Conservation (phyloP, 2,329 filamentous ascomycete species). For the Ophiostoma novo-ulmi region DNA sequence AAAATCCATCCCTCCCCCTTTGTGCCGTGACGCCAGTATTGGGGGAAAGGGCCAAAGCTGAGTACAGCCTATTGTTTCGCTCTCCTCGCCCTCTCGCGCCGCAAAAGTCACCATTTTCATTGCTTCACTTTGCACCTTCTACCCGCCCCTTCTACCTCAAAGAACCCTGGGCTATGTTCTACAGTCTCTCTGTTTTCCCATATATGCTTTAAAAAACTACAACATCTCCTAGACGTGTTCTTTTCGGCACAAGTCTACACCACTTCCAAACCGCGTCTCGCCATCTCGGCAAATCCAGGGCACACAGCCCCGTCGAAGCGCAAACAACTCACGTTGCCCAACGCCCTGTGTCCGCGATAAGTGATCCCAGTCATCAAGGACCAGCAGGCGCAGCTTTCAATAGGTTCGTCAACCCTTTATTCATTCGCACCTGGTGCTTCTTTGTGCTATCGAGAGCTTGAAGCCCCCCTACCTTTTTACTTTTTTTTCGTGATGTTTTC, state of each 20-base stretch:
- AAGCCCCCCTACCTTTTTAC: not conserved
- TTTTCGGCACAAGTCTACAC: not conserved
- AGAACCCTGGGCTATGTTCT: not conserved
- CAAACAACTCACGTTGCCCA: not conserved
- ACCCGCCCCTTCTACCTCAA: not conserved
- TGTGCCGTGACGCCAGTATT: conserved; percentile 26
- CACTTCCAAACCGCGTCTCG: not conserved
- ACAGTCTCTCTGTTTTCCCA: not conserved
- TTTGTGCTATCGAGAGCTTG: not conserved
- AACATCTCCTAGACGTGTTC: not conserved
- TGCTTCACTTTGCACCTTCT: conserved; percentile 10
- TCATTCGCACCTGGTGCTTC: not conserved
- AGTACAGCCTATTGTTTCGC: conserved; percentile 11
- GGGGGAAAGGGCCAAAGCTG: conserved; percentile 18
- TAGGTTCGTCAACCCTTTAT: not conserved
- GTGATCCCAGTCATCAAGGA: not conserved
- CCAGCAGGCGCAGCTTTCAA: not conserved
- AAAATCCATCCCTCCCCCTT: conserved; percentile 29
- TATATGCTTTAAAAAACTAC: not conserved
- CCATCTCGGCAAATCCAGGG: conserved; percentile 10
- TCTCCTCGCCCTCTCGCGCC: conserved; percentile 22
- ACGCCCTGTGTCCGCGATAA: not conserved
- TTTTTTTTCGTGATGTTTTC: not conserved
- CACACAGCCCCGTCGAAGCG: not conserved
- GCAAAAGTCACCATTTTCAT: conserved; percentile 24